Base-by-base conservation (phyloP, 2,329 filamentous ascomycete species). In the Ustulina deusta region DNA sequence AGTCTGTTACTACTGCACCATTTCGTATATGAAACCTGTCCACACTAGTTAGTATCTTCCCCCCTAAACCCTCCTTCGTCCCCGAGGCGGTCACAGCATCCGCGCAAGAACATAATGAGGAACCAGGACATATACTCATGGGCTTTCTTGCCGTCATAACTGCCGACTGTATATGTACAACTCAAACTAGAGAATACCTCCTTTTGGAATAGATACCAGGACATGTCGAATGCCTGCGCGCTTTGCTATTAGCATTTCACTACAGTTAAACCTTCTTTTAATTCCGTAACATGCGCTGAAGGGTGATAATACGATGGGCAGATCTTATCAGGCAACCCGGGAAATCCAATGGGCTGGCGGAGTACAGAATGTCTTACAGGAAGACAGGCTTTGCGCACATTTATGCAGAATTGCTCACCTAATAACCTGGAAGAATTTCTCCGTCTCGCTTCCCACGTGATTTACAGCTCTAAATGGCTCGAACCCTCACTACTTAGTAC, bases 171-270 rank as follows among this genome's bases (percentile, higher is more conserved):
- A 63, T 63, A 57, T 63, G 54, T 67, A 46, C 15, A 34, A n/a
- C 42, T 34, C 7, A 48, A 46, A n/a, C 51, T 63, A 64, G 61
- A 63, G 61, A 67, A 67, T 69, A 69, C 67, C 67, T 63, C 66
- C 4, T 61, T 54, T 44, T 63, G 40, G 44, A 46, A 58, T 63
- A 66, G 66, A 69, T 46, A 52, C 10, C 25, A 56, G 51, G 22
- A 57, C 40, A 49, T 40, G 3, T 13, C 20, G n/a, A 13, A 48
- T 17, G 36, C 42, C 15, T 56, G 11, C 42, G 38, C 22, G 49
- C 55, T 58, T 52, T 46, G n/a, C 3, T n/a, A 46, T 20, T 44
- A 13, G 10, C n/a, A 44, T 25, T 25, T 44, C 25, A 10, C 25
- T 29, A 58, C 10, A 20, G 9, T 42, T 15, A 10, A n/a, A 29